Base-by-base conservation (phyloP, 441 rosid species). In the Pelargonium citronellum region DNA sequence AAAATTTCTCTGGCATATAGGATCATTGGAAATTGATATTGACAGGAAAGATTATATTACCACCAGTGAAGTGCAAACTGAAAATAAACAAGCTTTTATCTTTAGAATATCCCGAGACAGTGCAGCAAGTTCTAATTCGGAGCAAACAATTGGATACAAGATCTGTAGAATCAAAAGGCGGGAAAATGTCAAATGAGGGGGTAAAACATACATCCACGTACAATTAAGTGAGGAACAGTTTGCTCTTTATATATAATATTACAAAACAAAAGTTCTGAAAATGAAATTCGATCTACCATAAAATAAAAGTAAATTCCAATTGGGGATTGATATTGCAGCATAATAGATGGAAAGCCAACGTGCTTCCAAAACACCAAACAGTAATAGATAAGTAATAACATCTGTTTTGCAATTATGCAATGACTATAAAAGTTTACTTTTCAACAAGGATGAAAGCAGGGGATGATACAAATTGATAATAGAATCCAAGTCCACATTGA, bases 21-120 rank as follows among this genome's bases (percentile, higher is more conserved):
- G 27, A 41, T 46, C 49, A 3, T 8, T 49, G 30, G 6, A 12
- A 57, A 22, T 53, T 55, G 17, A 66, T 58, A 9, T 39, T 20
- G 53, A 70, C 22, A 62, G 65, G n/a, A 74, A 69, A 69, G 75
- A 57, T 69, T 49, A 13, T 68, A 34, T 81, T 87, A 94, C 99
- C 96, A 81, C 81, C 69, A 94, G 87, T 74, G 91, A 89, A 57
- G 96, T 86, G 82, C 97, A 91, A 71, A 87, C 72, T 68, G 97
- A 83, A 79, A 94, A 94, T 55, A 94, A 78, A 84, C 92, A 87
- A 81, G 96, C 84, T 79, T 87, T 90, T 49, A 91, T 87, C 83
- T 73, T 87, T 72, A 80, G 72, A 66, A 76, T 76, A 79, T 91
- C 92, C 71, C 30, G 83, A 63, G 76, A 73, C 71, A 49, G 73